A percentile compares a stretch with the other conserved stretches of the same genome.
Evolutionary conservation across 768 basidiomycete genomes (phyloP).

Genomic region (Gymnopilus dilepis): DNA sequence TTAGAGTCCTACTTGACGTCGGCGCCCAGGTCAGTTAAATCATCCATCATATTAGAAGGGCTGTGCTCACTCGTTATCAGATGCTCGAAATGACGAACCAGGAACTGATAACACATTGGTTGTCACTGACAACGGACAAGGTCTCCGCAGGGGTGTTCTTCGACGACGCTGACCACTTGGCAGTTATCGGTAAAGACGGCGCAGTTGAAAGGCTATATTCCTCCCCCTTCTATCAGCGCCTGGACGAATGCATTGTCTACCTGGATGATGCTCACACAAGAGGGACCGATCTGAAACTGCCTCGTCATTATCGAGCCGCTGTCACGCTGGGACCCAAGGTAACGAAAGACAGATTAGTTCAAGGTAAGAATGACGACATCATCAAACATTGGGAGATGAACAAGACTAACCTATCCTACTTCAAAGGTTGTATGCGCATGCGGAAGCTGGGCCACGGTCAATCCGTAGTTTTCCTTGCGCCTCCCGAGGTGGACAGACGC

Average conservation of each 20-base stretch:
- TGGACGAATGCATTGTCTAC: constrained; percentile 49
- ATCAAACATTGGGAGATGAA: background rate
- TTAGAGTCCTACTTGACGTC: constrained; percentile 59
- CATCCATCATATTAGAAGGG: background rate
- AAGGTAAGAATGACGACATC: constrained; percentile 45
- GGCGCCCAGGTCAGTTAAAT: constrained; percentile 49
- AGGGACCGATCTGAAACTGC: constrained; percentile 59
- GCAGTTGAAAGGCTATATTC: constrained; percentile 38
- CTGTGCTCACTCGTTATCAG: constrained; percentile 7
- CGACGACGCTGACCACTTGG: constrained; percentile 40
- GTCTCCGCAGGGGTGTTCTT: constrained; percentile 50
- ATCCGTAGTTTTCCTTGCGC: constrained; percentile 52
- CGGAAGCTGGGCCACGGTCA: constrained; percentile 52
- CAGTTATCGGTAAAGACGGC: constrained; percentile 42
- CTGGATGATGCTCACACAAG: constrained; percentile 59
- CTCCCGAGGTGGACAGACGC: constrained; percentile 41
- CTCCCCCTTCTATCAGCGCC: constrained; percentile 40
- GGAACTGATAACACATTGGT: constrained; percentile 48
- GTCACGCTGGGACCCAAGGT: constrained; percentile 56
- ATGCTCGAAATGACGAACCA: constrained; percentile 53
- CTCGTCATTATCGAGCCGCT: constrained; percentile 43
- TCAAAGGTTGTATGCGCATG: constrained; percentile 60
- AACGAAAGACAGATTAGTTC: constrained; percentile 55
- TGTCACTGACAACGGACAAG: constrained; percentile 29
- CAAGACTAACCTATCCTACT: background rate